Percentiles rank a stretch among this genome's conserved stretches.
Conservation (phyloP, 2,329 filamentous ascomycete genomes). For the Aspergillus sp. region DNA sequence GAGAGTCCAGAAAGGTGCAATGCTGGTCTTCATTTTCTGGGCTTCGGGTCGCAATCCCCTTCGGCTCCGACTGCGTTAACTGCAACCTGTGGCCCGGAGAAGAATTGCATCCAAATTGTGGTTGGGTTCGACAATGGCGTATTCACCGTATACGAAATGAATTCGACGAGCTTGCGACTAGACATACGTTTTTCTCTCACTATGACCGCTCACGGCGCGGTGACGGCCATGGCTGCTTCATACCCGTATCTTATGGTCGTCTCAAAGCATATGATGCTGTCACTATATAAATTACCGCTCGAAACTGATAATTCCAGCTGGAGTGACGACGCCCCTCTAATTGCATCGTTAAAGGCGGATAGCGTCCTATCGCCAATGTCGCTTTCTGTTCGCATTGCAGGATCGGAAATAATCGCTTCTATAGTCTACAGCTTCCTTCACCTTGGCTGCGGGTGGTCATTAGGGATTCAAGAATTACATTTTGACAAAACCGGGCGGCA, state of each 20-base stretch:
- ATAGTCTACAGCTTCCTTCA: conserved; percentile 84
- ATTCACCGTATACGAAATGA: conserved; percentile 68
- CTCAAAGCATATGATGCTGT: conserved; percentile 70
- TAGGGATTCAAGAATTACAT: conserved; percentile 87
- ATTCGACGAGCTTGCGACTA: conserved; percentile 48
- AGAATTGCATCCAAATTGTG: conserved; percentile 57
- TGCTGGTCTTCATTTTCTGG: conserved; percentile 44
- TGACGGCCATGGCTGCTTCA: conserved; percentile 70
- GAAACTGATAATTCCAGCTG: conserved; percentile 5
- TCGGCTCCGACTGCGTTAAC: conserved; percentile 60
- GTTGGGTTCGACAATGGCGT: conserved; percentile 72
- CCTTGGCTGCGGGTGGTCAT: conserved; percentile 76
- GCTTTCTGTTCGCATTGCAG: conserved; percentile 72
- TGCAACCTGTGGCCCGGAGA: conserved; percentile 45
- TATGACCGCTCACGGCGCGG: conserved; percentile 61
- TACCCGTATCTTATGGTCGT: conserved; percentile 78
- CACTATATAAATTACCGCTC: conserved; percentile 66
- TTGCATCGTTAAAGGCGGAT: conserved; percentile 78
- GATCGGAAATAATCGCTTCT: conserved; percentile 69
- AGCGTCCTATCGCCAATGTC: conserved; percentile 76
- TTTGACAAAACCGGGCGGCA: conserved; percentile 54
- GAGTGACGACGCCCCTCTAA: conserved; percentile 49
- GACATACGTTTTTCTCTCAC: conserved; percentile 58
- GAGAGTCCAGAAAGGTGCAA: conserved; percentile 61
- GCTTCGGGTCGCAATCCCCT: conserved; percentile 54